Conservation (phyloP, 768 basidiomycete genomes). For the Chalciporus pseudorubinellus region DNA sequence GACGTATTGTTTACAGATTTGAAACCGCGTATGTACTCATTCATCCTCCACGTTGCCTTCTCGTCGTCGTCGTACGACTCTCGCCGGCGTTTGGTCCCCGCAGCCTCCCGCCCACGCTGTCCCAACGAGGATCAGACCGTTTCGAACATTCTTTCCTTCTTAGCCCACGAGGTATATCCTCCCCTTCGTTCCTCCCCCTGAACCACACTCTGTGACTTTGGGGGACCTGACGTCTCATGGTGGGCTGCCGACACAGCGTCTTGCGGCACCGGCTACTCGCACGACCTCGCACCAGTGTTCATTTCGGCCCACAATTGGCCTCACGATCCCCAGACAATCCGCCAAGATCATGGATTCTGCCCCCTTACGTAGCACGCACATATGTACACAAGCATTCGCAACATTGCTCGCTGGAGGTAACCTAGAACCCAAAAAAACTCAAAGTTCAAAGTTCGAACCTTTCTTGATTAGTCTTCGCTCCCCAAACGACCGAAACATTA, state of each 20-base stretch:
- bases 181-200: not conserved
- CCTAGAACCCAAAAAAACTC: not conserved
- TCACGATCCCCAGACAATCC: not conserved
- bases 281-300: not conserved
- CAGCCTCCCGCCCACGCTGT: not conserved
- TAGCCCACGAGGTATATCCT: not conserved
- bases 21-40: slow-evolving; percentile 82
- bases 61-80: not conserved
- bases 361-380: not conserved
- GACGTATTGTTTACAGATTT: slow-evolving; percentile 90
- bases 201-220: not conserved
- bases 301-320: not conserved
- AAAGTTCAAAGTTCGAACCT: not conserved
- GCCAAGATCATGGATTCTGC: not conserved
- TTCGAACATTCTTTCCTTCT: not conserved
- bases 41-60: slow-evolving; percentile 14
- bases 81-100: not conserved
- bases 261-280: not conserved
- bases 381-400: not conserved
- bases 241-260: not conserved
- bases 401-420: not conserved
- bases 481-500: not conserved
- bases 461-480: not conserved
- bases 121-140: not conserved
- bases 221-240: not conserved